A percentile compares a stretch with the other conserved stretches of the same genome.
Evolutionary conservation across 257 asterid genomes (phyloP).

Genomic region (Jasminum sambac): DNA sequence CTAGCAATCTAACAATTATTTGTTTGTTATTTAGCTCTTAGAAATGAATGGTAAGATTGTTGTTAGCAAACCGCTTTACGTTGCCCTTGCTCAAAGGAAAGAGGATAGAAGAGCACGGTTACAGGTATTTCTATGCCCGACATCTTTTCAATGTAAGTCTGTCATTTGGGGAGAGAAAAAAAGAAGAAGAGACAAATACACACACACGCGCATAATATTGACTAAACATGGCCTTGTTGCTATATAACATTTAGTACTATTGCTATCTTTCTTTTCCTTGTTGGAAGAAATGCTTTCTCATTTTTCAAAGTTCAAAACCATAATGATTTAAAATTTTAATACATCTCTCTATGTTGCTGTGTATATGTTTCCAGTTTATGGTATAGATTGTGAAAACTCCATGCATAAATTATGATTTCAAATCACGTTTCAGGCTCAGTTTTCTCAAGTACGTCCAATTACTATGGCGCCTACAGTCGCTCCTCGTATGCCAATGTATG

Average conservation of each 20-base stretch:
- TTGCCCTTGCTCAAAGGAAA: slow-evolving; percentile 91
- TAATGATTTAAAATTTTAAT: background rate
- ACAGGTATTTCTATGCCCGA: slow-evolving; percentile 50
- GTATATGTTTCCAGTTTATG: background rate
- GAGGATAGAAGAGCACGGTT: slow-evolving; percentile 90
- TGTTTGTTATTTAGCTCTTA: slow-evolving; percentile 45
- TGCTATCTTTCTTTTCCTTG: background rate
- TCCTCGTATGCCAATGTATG: slow-evolving; percentile 77
- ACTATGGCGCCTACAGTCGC: slow-evolving; percentile 66
- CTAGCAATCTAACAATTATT: background rate
- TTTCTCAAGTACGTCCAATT: slow-evolving; percentile 85
- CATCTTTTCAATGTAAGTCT: background rate
- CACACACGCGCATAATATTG: background rate
- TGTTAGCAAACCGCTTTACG: slow-evolving; percentile 79
- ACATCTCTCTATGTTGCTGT: slow-evolving; percentile 8
- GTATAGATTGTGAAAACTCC: background rate
- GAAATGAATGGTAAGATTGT: slow-evolving; percentile 94
- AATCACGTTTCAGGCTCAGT: slow-evolving; percentile 62
- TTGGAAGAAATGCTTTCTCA: slow-evolving; percentile 10
- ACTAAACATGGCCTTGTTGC: background rate
- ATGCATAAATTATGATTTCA: slow-evolving; percentile 5
- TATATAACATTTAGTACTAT: background rate
- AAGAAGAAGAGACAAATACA: background rate
- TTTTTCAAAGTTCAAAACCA: background rate
- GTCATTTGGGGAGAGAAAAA: background rate